A percentile compares a stretch with the other conserved stretches of the same genome.
These are phyloP conservation scores for Iris pallida DNA, from an alignment of 116 monocot genomes.

Conservation along the genomic window DNA sequence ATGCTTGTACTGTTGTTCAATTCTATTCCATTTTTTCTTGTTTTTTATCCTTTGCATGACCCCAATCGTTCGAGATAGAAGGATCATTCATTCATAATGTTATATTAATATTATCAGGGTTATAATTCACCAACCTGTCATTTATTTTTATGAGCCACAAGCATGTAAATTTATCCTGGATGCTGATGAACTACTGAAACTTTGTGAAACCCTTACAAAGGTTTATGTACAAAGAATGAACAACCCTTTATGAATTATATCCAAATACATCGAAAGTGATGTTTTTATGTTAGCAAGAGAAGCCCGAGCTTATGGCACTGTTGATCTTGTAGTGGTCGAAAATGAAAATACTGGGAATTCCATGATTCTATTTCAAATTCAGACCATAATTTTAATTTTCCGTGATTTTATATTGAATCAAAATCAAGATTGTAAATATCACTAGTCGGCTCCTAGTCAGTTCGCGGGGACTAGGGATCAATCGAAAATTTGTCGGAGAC, in stretches of 20 bases:
- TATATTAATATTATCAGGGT: slow-evolving; percentile 2
- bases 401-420: not conserved
- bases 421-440: too few species aligned
- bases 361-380: too few species aligned
- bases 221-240: not conserved
- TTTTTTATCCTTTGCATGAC: too few species aligned
- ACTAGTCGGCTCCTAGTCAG: too few species aligned
- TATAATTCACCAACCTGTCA: not conserved
- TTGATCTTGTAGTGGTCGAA: too few species aligned
- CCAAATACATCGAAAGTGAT: not conserved
- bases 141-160: not conserved
- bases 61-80: too few species aligned
- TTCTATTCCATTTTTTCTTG: too few species aligned
- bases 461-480: too few species aligned
- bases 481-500: too few species aligned
- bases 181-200: not conserved
- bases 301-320: too few species aligned
- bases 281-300: not conserved
- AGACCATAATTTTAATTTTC: not conserved
- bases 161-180: not conserved
- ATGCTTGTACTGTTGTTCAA: too few species aligned
- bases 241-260: not conserved
- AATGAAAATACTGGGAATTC: too few species aligned
- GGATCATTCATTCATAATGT: not conserved
- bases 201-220: not conserved